Conservation (phyloP, 140 eudicot genomes). For the Anethum foeniculum region DNA sequence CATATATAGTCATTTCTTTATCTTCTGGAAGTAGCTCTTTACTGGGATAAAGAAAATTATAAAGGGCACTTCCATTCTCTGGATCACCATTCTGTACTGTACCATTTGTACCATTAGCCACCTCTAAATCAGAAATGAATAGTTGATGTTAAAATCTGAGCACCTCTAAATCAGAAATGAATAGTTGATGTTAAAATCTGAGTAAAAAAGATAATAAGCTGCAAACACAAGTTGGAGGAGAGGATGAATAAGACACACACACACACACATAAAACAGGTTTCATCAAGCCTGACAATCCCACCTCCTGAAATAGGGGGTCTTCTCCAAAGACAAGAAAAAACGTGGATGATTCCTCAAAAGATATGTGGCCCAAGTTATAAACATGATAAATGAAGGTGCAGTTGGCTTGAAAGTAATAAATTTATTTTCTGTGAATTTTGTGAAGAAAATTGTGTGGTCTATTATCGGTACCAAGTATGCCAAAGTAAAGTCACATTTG, state of each 20-base stretch:
- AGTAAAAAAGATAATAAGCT: not conserved
- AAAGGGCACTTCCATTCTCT: slow-evolving; percentile 54
- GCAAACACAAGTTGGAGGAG: not conserved
- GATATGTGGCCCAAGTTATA: not conserved
- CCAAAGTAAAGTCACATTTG: not conserved
- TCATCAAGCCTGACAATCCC: not conserved
- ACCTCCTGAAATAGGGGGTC: not conserved
- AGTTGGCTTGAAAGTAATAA: not conserved
- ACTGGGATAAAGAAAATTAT: slow-evolving; percentile 74
- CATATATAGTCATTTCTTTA: slow-evolving; percentile 88
- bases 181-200: not conserved
- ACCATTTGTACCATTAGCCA: slow-evolving; percentile 32
- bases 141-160: not conserved
- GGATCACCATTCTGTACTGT: slow-evolving; percentile 24
- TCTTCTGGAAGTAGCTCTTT: slow-evolving; percentile 97
- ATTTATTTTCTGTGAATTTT: not conserved
- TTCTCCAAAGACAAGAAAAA: not conserved
- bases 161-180: slow-evolving; percentile 28
- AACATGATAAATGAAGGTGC: not conserved
- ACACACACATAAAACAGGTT: not conserved
- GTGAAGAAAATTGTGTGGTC: not conserved
- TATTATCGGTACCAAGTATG: not conserved
- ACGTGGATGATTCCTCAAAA: not conserved
- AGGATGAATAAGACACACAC: not conserved
- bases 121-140: slow-evolving; percentile 26